phyloP scores from a whole-genome alignment of 2,329 filamentous ascomycete species.

The Fusarium acutatum region DNA sequence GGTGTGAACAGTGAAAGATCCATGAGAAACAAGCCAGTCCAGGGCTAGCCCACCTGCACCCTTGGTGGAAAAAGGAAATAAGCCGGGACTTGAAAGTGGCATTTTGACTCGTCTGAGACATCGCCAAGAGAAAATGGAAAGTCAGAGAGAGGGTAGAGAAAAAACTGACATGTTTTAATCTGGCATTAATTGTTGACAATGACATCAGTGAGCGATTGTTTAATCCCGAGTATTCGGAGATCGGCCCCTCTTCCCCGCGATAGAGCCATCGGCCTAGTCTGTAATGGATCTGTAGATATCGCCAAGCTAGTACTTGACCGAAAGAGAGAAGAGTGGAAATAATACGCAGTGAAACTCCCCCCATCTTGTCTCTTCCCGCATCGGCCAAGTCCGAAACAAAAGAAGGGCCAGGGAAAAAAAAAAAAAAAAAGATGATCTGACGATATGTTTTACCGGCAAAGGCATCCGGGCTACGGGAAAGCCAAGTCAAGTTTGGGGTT shows the following conservation, averaged over 20 bases:
- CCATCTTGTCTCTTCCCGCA: slow-evolving; percentile 25
- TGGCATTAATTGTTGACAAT: neutral
- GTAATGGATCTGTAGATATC: neutral
- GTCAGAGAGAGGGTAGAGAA: neutral
- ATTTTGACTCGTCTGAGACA: neutral
- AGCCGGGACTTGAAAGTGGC: neutral
- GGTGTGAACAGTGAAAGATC: neutral
- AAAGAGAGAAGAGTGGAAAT: neutral
- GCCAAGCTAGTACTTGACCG: neutral
- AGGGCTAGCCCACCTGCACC: neutral
- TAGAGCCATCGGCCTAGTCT: neutral
- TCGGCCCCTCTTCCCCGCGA: slow-evolving; percentile 27
- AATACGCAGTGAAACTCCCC: neutral
- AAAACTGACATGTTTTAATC: neutral
- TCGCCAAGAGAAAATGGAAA: neutral
- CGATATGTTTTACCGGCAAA: slow-evolving; percentile 5
- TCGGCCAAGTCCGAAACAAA: slow-evolving; percentile 7
- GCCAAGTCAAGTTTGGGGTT: neutral
- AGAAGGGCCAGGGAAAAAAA: neutral
- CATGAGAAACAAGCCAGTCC: neutral
- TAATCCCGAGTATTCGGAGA: slow-evolving; percentile 18
- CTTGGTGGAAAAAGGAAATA: neutral
- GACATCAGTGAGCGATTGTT: slow-evolving; percentile 12
- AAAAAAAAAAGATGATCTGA: neutral
- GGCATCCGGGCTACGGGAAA: neutral